phyloP scores from a whole-genome alignment of 1,284 basidiomycete species.

The Rhodotorula sp. region DNA sequence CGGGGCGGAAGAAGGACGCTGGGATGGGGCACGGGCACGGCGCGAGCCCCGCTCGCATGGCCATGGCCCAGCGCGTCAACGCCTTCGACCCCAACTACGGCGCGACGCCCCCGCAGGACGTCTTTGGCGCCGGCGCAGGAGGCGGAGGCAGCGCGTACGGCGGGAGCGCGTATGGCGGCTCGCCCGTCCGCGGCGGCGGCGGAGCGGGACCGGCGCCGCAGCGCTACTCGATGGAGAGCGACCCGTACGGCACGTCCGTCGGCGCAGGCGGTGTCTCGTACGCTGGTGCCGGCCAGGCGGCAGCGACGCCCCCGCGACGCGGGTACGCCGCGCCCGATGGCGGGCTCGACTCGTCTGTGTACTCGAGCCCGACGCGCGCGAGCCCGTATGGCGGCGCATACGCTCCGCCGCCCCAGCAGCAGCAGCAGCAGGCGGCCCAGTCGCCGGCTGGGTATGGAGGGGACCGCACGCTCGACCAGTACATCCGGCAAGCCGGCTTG shows the following conservation, averaged over 20 bases:
- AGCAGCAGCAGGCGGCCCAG: neutral
- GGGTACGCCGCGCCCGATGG: conserved; percentile 5
- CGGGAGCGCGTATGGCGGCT: neutral
- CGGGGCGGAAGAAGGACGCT: conserved; percentile 38
- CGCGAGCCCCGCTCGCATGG: neutral
- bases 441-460: conserved; percentile 5
- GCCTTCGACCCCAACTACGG: conserved; percentile 12
- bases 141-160: conserved; percentile 6
- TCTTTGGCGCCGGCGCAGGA: neutral
- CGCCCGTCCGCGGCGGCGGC: neutral
- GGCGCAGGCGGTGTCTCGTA: neutral
- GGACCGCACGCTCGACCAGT: conserved; percentile 9
- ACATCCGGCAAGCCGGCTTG: conserved; percentile 19
- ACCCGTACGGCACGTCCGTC: conserved; percentile 6
- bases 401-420: neutral
- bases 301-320: conserved; percentile 12
- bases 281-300: neutral
- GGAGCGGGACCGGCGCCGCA: neutral
- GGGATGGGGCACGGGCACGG: conserved; percentile 21
- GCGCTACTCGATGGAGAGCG: conserved; percentile 8
- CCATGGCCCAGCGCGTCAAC: conserved; percentile 2
- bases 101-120: neutral
- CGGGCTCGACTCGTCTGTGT: neutral
- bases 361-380: neutral
- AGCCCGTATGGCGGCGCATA: neutral